Percentiles rank a stretch among this genome's conserved stretches.
These are phyloP conservation scores for Ustilago xerochloae DNA, from an alignment of 1,284 basidiomycete species.

Conservation along the genomic window DNA sequence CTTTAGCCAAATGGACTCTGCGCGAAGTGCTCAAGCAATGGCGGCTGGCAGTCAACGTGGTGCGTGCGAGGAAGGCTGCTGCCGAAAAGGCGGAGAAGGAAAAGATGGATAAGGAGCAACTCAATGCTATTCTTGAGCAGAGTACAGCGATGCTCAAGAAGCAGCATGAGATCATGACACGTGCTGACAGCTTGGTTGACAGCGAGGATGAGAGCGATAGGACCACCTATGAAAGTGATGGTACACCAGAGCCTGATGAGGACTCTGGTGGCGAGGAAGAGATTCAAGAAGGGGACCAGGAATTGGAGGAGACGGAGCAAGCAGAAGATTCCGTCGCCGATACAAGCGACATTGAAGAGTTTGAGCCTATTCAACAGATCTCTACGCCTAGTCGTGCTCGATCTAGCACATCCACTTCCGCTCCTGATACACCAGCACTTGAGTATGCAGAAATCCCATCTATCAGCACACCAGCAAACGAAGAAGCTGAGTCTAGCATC, in stretches of 20 bases:
- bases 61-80: conserved; percentile 77
- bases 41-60: conserved; percentile 87
- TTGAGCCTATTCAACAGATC: background rate
- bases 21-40: conserved; percentile 82
- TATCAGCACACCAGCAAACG: background rate
- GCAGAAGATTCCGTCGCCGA: conserved; percentile 21
- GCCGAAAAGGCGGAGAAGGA: conserved; percentile 76
- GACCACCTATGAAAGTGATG: conserved; percentile 40
- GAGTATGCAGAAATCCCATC: background rate
- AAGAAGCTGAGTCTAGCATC: background rate
- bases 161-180: conserved; percentile 69
- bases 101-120: conserved; percentile 80
- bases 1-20: conserved; percentile 78
- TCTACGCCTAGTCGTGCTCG: conserved; percentile 12
- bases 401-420: conserved; percentile 10
- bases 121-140: conserved; percentile 89
- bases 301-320: conserved; percentile 30
- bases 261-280: conserved; percentile 24
- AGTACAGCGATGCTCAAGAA: conserved; percentile 87
- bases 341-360: background rate
- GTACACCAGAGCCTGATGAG: conserved; percentile 24
- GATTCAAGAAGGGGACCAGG: conserved; percentile 8
- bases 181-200: conserved; percentile 37
- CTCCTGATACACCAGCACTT: background rate
- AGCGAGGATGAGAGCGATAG: conserved; percentile 38